These are phyloP conservation scores for Comarum palustre DNA, from an alignment of 306 rosid species.

Conservation along the genomic window DNA sequence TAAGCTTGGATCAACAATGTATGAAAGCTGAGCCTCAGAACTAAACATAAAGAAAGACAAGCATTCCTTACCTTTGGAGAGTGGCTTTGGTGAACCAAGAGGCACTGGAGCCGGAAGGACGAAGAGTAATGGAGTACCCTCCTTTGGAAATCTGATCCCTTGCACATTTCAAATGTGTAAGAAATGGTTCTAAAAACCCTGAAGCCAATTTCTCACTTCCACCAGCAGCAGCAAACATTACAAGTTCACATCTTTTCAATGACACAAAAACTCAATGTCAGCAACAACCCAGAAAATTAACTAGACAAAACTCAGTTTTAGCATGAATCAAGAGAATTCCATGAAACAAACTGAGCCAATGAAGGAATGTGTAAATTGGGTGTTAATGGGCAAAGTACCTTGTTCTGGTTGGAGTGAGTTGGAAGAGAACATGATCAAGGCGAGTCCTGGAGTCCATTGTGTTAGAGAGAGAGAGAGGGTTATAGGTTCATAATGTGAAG, in stretches of 20 bases:
- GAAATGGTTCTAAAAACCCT: constrained; percentile 84
- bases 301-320: not conserved
- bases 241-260: constrained; percentile 67
- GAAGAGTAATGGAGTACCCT: constrained; percentile 84
- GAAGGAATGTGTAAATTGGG: not conserved
- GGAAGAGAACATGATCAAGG: constrained; percentile 89
- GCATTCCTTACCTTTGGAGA: constrained; percentile 61
- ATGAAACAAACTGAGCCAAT: not conserved
- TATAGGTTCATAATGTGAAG: constrained; percentile 29
- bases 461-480: constrained; percentile 7
- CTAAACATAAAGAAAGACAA: not conserved
- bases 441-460: constrained; percentile 75
- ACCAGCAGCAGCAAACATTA: constrained; percentile 52
- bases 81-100: constrained; percentile 97
- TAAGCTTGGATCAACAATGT: not conserved
- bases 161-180: constrained; percentile 70
- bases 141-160: constrained; percentile 98
- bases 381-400: constrained; percentile 42
- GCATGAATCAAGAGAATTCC: not conserved
- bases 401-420: constrained; percentile 98
- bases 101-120: constrained; percentile 49
- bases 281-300: constrained; percentile 20
- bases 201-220: constrained; percentile 80
- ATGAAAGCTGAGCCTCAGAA: not conserved
- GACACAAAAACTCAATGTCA: constrained; percentile 19